These are phyloP conservation scores for Botryotinia calthae DNA, from an alignment of 2,329 filamentous ascomycete species.

Conservation along the genomic window DNA sequence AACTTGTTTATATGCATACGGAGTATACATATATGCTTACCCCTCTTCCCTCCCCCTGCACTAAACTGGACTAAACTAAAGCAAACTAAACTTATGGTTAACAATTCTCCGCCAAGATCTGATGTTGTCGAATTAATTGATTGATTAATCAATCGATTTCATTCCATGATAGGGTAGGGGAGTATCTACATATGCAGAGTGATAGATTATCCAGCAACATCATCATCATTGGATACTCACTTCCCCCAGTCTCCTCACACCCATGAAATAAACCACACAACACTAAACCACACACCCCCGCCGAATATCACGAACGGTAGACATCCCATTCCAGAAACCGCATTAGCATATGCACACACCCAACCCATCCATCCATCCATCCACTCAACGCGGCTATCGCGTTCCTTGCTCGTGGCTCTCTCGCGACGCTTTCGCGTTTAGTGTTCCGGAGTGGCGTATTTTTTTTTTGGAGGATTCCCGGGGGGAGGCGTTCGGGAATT, in stretches of 20 bases:
- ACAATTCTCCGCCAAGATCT: neutral
- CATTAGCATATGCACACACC: neutral
- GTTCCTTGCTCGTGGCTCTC: too few species aligned
- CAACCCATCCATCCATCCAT: neutral
- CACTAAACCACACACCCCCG: too few species aligned
- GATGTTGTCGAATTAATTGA: neutral
- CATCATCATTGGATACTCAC: too few species aligned
- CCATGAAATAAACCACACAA: too few species aligned
- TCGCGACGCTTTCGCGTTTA: constrained; percentile 16
- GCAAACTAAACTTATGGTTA: neutral
- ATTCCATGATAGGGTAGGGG: too few species aligned
- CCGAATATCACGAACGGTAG: too few species aligned
- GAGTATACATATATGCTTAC: neutral
- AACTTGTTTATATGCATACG: neutral
- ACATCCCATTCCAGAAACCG: too few species aligned
- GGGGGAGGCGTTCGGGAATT: too few species aligned
- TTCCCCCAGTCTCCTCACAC: too few species aligned
- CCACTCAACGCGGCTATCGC: constrained; percentile 21
- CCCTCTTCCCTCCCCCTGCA: neutral
- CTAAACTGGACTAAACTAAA: neutral
- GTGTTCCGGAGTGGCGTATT: neutral
- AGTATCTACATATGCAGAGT: too few species aligned
- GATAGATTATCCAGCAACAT: too few species aligned
- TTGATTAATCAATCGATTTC: neutral
- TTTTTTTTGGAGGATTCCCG: too few species aligned